Evolutionary conservation across 495 filamentous ascomycete genomes (phyloP), one percentile per base, ranked within the genome.

Genomic region (Penicillium herquei): DNA sequence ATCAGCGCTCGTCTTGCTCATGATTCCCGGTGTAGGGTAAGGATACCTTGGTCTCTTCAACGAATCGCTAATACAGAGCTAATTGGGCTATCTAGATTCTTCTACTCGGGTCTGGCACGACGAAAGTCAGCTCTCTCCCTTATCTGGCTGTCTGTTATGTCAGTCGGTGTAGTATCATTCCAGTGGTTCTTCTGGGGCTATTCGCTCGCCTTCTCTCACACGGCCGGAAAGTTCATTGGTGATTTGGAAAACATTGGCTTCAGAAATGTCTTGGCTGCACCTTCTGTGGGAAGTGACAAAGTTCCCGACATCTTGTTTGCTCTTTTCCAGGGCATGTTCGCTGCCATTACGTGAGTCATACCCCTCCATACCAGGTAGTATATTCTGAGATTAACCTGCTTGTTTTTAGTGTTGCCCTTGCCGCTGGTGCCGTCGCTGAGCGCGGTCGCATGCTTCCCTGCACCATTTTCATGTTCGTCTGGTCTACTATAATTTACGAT

Each of bases 171-270:
- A 45, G 85, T 91, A 9, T 87, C 86, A 21, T 96, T 98, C 76
- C 93, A 98, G 72, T 98, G 94, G 93, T 98, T 98, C 80, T 96
- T 98, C 81, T 98, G 93, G 94, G 94, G 94, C 39, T 98, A 93
- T 70, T 96, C 91, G 3, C 78, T 98, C 34, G 83, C 92, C 42
- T 98, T 97, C 78, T 95, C 91, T 26, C 90, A 96, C 70, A 78
- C 82, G 10, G 91, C 89, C 12, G 89, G 89, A 50, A 82, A 74
- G 46, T 98, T 80, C 73, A 91, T 98, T 59, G 94, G 94, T 26
- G 80, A 93, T 62, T 77, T 98, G 13, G 71, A 81, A 46, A 96
- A 98, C 74, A 85, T 98, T 65, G 94, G 90, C 9, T 86, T 97
- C 58, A 87, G 77, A 62, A 82, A 90, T 73, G 88, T 92, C 10